A percentile compares a stretch with the other conserved stretches of the same genome.
Evolutionary conservation across 1,284 basidiomycete species (phyloP).

Genomic region (Hortiboletus rubellus): DNA sequence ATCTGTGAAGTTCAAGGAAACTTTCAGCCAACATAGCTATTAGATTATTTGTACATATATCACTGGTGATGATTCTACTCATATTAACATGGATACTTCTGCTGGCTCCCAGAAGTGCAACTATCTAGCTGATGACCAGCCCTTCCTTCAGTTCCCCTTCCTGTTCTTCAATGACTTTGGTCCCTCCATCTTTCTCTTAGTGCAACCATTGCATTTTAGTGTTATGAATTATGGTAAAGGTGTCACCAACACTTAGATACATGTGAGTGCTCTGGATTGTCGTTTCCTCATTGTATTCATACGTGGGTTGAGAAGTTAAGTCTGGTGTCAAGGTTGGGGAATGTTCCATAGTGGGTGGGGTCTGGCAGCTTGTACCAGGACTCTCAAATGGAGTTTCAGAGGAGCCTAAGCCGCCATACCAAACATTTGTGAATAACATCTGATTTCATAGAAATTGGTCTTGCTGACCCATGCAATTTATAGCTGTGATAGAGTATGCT

Average conservation of each 20-base stretch:
- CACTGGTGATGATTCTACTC: slow-evolving; percentile 32
- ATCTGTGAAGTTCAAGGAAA: slow-evolving; percentile 64
- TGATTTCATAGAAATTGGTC: too few relatives aligned
- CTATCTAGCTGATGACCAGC: slow-evolving; percentile 25
- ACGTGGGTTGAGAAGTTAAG: slow-evolving; percentile 54
- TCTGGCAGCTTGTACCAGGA: slow-evolving; percentile 68
- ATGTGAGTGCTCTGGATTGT: slow-evolving; percentile 42
- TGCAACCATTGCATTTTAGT: slow-evolving; percentile 61
- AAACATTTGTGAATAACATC: slow-evolving; percentile 82
- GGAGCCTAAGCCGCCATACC: slow-evolving; percentile 46
- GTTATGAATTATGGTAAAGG: slow-evolving; percentile 75
- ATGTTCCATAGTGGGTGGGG: slow-evolving; percentile 59
- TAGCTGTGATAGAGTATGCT: slow-evolving; percentile 46
- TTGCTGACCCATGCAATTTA: slow-evolving; percentile 81
- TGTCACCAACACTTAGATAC: slow-evolving; percentile 42
- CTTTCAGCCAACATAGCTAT: slow-evolving; percentile 40
- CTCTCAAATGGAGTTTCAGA: slow-evolving; percentile 54
- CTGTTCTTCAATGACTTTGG: slow-evolving; percentile 73
- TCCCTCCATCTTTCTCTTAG: slow-evolving; percentile 70
- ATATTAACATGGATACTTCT: slow-evolving; percentile 29
- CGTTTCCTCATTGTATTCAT: slow-evolving; percentile 41
- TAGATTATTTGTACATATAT: slow-evolving; percentile 38
- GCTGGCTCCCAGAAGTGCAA: slow-evolving; percentile 42
- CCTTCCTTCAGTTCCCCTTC: slow-evolving; percentile 60
- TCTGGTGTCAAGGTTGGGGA: slow-evolving; percentile 68